Evolutionary conservation across 192 early-diverging fungal genomes (phyloP), one percentile per base, ranked within the genome.

Genomic region (Gigaspora rosea): DNA sequence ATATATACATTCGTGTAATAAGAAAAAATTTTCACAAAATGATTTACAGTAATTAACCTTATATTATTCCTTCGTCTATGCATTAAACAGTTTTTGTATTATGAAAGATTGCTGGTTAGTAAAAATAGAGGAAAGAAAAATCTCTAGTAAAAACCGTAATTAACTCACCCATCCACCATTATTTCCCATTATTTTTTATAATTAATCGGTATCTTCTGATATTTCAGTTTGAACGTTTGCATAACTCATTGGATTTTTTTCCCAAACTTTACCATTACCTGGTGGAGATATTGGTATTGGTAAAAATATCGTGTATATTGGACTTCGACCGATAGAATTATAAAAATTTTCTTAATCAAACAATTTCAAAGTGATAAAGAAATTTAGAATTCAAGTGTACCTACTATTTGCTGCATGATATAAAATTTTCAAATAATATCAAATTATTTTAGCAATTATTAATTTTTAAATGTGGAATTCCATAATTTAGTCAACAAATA

Each of bases 241-340:
- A 47, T 74, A 74, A 8, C 48, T 56, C 27, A 41, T 61, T 36
- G 33, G 77, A 77, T 80, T 84, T 73, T 81, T 79, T 66, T 84
- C 80, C 56, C 69, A 84, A 35, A 79, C 69, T 54, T 84, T 84
- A 56, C 83, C 83, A 49, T 82, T 84, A 33, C 83, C 86, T 63
- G 79, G 81, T 13, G 88, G 88, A 32, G 83, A 83, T n/a, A 85
- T 81, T 7, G 81, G 86, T 46, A 86, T 75, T 5, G 88, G 88
- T 27, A 83, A 80, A 51, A 89, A 75, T 5, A 87, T 75, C 4
- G 83, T 87, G 41, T 87, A 84, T 82, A 86, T 86, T 27, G 86
- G 81, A 51, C 86, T 88, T 77, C 4, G n/a, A 52, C 61, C 22
- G 47, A 72, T 22, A 47, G 5, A 20, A 11, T 36, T 20, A 16